Evolutionary conservation across 192 early-diverging fungal species (phyloP).

Genomic region (Coemansia sp.): DNA sequence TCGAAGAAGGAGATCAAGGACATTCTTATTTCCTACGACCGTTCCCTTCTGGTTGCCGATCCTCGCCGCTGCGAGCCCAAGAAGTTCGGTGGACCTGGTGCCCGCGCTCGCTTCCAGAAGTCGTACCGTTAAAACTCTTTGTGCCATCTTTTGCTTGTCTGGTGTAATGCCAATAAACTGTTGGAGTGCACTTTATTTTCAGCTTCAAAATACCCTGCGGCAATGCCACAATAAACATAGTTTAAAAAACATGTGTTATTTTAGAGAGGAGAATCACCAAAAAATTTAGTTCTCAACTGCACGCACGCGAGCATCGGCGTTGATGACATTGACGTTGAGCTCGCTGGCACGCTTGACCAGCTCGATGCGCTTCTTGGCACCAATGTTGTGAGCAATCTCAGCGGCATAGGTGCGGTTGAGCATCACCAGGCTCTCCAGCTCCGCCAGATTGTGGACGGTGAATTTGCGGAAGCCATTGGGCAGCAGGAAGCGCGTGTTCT

Average conservation of each 20-base stretch:
- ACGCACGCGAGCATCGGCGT: constrained; percentile 83
- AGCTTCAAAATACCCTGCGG: neutral
- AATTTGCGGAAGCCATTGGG: constrained; percentile 99
- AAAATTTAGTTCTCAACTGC: constrained; percentile 66
- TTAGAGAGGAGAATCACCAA: constrained; percentile 8
- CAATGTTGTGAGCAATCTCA: constrained; percentile 98
- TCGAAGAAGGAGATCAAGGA: constrained; percentile 99
- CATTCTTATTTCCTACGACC: constrained; percentile 85
- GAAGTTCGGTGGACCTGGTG: constrained; percentile 99
- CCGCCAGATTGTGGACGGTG: constrained; percentile 83
- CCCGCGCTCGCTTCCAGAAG: constrained; percentile 93
- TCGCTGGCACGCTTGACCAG: constrained; percentile 94
- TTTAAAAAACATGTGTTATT: constrained; percentile 7
- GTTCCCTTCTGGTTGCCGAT: constrained; percentile 96
- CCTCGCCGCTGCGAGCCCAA: constrained; percentile 99
- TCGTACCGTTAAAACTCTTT: constrained; percentile 74
- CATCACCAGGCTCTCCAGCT: constrained; percentile 97
- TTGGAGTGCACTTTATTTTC: constrained; percentile 22
- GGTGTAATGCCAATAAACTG: constrained; percentile 42
- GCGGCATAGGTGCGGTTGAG: constrained; percentile 99
- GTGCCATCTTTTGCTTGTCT: constrained; percentile 34
- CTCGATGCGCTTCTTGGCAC: constrained; percentile 86
- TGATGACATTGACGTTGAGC: constrained; percentile 95
- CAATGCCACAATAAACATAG: too few species aligned
- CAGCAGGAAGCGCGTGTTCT: constrained; percentile 92